Evolutionary conservation across 805 yeast species (phyloP).

Genomic region (Ogataea philodendri): DNA sequence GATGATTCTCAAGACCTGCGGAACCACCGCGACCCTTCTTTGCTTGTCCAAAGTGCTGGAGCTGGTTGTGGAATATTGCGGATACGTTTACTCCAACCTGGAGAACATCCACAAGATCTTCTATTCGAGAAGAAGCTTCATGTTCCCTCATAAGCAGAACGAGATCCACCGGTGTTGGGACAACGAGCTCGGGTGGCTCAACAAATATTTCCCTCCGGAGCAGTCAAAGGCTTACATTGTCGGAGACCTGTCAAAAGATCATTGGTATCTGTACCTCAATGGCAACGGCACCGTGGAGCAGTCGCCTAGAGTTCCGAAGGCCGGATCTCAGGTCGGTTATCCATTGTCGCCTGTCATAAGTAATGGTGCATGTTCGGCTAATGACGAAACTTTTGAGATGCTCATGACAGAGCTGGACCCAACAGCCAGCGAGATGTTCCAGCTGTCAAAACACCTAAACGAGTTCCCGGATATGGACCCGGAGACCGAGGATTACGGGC

Average conservation of each 20-base stretch:
- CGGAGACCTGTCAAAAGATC: conserved; percentile 78
- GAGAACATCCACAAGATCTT: conserved; percentile 60
- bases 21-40: conserved; percentile 86
- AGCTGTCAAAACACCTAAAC: conserved; percentile 32
- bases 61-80: conserved; percentile 41
- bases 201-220: conserved; percentile 60
- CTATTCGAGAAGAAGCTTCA: conserved; percentile 86
- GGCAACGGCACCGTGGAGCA: conserved; percentile 33
- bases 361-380: conserved; percentile 7
- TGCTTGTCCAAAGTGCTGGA: conserved; percentile 69
- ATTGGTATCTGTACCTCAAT: conserved; percentile 85
- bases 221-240: conserved; percentile 65
- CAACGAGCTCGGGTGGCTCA: conserved; percentile 69
- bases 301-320: background rate
- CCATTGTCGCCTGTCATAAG: conserved; percentile 26
- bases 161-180: conserved; percentile 84
- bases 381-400: conserved; percentile 74
- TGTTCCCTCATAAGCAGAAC: conserved; percentile 86
- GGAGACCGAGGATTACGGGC: conserved; percentile 70
- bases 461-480: conserved; percentile 42
- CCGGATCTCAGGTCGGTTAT: conserved; percentile 14
- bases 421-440: conserved; percentile 54
- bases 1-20: conserved; percentile 88
- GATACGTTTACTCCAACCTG: conserved; percentile 37
- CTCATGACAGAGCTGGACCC: conserved; percentile 83